Evolutionary conservation across 169 alveolate genomes (phyloP), one percentile per base, ranked within the genome.

Genomic region (Eimeria tenella): DNA sequence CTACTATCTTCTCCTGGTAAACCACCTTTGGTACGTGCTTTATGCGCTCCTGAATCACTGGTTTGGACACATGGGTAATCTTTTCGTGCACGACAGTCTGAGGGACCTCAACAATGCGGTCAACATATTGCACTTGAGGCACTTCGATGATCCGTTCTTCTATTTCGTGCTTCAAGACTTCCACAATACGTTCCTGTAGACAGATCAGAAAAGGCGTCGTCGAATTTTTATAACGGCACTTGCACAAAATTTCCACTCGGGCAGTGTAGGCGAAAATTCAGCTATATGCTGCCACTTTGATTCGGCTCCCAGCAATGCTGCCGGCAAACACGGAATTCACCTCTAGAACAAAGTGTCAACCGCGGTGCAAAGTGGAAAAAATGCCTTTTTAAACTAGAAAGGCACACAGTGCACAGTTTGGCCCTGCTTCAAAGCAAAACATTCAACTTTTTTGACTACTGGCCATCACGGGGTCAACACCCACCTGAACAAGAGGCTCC

Each of bases 121-220:
- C 98, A 62, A 98, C 98, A 90, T 97, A 97, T 90, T 98, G 98
- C 74, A 97, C 97, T 91, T 98, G 98, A 21, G 99, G 99, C 68
- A 98, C 99, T 95, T 98, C 99, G 5, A 98, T 97, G 87, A 98
- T 96, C 73, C 98, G 96, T 90, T 98, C 99, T 95, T 97, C 97
- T 25, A 97, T 96, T 90, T 97, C 98, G 55, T 98, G 98, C 83
- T 96, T 97, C 96, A 96, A 94, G 56, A 98, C 98, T 94, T 97
- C 98, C 21, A 97, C 97, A 11, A 97, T 96, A 73, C 97, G 96
- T 84, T 98, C 98, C 96, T 97, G 98, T 56, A 97, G 94, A 17
- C 79, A 97, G 73, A 70, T 8, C 63, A 88, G 23, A 31, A 49
- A 11, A 19, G 42, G 4, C 42, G 2, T 31, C 42, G 42, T 31